Conservation (phyloP, 768 basidiomycete genomes). For the Boletus sp. region DNA sequence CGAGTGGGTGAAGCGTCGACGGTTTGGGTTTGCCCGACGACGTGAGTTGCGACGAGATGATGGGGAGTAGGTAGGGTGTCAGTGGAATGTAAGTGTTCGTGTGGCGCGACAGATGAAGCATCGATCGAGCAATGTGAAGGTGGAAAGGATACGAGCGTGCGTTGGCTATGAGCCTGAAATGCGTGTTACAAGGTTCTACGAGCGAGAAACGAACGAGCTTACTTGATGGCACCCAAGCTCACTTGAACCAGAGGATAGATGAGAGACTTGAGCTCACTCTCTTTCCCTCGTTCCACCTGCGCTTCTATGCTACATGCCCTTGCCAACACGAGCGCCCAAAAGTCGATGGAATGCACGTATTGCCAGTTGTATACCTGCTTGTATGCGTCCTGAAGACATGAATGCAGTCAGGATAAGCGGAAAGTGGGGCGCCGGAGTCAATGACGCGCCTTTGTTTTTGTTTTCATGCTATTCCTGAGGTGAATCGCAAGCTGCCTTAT, state of each 20-base stretch:
- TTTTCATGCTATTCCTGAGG: constrained; percentile 87
- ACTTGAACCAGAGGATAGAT: constrained; percentile 97
- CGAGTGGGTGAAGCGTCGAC: constrained; percentile 84
- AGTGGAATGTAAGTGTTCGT: constrained; percentile 87
- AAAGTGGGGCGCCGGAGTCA: background rate
- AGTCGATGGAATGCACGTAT: constrained; percentile 92
- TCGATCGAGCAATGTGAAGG: constrained; percentile 85
- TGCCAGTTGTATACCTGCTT: constrained; percentile 99
- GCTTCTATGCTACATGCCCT: constrained; percentile 69
- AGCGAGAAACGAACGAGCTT: constrained; percentile 24
- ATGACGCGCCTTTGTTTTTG: constrained; percentile 68
- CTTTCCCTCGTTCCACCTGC: constrained; percentile 49
- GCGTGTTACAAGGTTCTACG: background rate
- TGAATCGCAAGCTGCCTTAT: constrained; percentile 94
- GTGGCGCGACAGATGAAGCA: constrained; percentile 81
- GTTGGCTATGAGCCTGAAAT: constrained; percentile 78
- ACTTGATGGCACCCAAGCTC: constrained; percentile 90
- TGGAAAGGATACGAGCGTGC: constrained; percentile 94
- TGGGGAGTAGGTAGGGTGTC: constrained; percentile 81
- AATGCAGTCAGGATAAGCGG: constrained; percentile 6
- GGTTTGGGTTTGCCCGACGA: constrained; percentile 72
- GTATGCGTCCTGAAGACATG: constrained; percentile 69
- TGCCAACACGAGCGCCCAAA: constrained; percentile 89
- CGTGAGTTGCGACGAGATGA: constrained; percentile 73
- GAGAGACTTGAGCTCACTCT: constrained; percentile 81